phyloP scores from a whole-genome alignment of 1,284 basidiomycete species.

The Agroathelia rolfsii region DNA sequence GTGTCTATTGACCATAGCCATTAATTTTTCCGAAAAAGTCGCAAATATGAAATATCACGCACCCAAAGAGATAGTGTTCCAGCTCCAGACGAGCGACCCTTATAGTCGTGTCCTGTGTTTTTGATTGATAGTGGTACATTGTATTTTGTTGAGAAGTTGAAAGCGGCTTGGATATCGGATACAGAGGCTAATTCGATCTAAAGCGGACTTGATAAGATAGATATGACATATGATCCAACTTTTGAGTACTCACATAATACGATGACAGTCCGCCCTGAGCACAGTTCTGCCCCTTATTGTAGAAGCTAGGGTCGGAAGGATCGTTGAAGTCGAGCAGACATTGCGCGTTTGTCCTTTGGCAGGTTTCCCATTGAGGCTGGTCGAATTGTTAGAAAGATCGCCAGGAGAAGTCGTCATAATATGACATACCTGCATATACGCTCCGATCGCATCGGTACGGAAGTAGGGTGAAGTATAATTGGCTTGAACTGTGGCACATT shows the following conservation, averaged over 20 bases:
- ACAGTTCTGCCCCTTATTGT: slow-evolving; percentile 5
- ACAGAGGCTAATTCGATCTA: slow-evolving; percentile 15
- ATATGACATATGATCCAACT: not conserved
- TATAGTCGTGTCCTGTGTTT: slow-evolving; percentile 19
- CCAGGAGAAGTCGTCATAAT: too few relatives aligned
- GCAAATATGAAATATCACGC: not conserved
- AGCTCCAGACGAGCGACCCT: slow-evolving; percentile 14
- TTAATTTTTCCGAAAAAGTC: too few relatives aligned
- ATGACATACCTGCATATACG: slow-evolving; percentile 22
- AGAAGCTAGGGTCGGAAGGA: slow-evolving; percentile 7
- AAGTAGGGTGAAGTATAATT: slow-evolving; percentile 20
- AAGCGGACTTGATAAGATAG: not conserved
- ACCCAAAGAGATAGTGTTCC: slow-evolving; percentile 13
- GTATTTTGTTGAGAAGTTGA: slow-evolving; percentile 15
- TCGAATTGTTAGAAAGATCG: too few relatives aligned
- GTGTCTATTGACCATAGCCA: too few relatives aligned
- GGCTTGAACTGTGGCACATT: slow-evolving; percentile 19
- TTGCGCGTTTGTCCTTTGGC: slow-evolving; percentile 11
- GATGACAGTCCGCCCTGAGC: slow-evolving; percentile 9
- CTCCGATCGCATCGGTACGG: slow-evolving; percentile 18
- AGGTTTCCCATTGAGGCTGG: slow-evolving; percentile 20
- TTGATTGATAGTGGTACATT: slow-evolving; percentile 16
- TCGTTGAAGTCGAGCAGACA: slow-evolving; percentile 13
- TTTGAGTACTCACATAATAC: slow-evolving; percentile 7
- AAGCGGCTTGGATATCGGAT: slow-evolving; percentile 13